Evolutionary conservation across 2,329 filamentous ascomycete genomes (phyloP).

Genomic region (Orbilia javanica): DNA sequence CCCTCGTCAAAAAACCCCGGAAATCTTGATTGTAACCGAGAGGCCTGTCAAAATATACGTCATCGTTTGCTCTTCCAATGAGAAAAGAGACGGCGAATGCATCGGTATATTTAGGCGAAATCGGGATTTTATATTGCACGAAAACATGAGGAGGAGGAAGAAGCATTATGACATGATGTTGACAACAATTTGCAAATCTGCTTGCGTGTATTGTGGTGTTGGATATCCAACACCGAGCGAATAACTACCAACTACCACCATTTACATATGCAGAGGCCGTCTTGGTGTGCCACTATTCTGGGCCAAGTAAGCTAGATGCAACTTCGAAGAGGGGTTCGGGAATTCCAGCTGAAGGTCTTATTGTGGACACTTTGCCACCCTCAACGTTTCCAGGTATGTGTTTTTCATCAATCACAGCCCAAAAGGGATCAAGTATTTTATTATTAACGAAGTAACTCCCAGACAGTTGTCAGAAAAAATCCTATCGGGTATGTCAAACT

Average conservation of each 20-base stretch:
- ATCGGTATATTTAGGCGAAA: constrained; percentile 40
- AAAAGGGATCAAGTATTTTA: not conserved
- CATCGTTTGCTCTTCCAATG: constrained; percentile 44
- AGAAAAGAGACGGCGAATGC: constrained; percentile 6
- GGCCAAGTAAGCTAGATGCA: constrained; percentile 25
- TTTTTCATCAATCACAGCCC: constrained; percentile 5
- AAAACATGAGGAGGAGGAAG: not conserved
- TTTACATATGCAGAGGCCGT: constrained; percentile 14
- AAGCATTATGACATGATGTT: constrained; percentile 36
- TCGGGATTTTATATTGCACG: constrained; percentile 21
- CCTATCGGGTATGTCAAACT: constrained; percentile 25
- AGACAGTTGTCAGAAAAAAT: constrained; percentile 23
- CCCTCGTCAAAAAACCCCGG: constrained; percentile 32
- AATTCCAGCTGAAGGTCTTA: constrained; percentile 31
- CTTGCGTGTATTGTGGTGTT: constrained; percentile 3
- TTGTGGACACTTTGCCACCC: constrained; percentile 41
- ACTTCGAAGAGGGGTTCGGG: constrained; percentile 22
- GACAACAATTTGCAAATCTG: constrained; percentile 30
- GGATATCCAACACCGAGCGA: constrained; percentile 25
- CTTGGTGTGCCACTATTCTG: constrained; percentile 41
- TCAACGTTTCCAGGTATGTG: constrained; percentile 39
- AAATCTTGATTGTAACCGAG: constrained; percentile 42
- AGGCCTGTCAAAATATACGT: constrained; percentile 40
- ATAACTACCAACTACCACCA: constrained; percentile 14
- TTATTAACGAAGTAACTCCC: not conserved